Base-by-base conservation (phyloP, 106 monocot species). In the Apostasia shenzhenica region DNA sequence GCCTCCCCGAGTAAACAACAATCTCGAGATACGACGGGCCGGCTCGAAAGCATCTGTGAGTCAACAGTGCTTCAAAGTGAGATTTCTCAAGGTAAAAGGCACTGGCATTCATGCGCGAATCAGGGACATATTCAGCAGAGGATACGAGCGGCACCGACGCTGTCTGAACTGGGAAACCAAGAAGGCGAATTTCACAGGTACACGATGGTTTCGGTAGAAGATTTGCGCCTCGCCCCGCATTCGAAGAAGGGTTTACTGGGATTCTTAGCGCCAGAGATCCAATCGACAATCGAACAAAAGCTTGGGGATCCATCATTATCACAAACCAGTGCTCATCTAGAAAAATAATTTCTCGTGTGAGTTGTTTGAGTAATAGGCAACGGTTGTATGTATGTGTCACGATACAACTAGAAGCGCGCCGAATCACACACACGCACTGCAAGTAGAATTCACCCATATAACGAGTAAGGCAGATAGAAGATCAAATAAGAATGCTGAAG, bases 71-170 rank as follows among this genome's bases (percentile, higher is more conserved):
- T 66, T 80, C 81, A 39, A 91, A 40, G 69, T 95, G 75, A 45
- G 95, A 86, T 40, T 95, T 75, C 70, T 82, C 85, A 51, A 95
- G 85, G 56, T 91, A 91, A 63, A 95, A 88, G 66, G 88, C 62
- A 53, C 72, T 66, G 1, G 74, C 63, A 50, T 79, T 88, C 75
- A 61, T 67, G 50, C 81, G 74, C 72, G 63, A 57, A 61, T 90
- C 88, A 0, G 79, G 85, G 48, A 56, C 78, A 61, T 55, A 57
- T 57, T 91, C 84, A 14, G 81, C 42, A 0, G 80, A 73, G 7
- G 80, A 80, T 40, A 91, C 69, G 3, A 91, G 38, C 0, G 94
- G 91, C 7, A 91, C 83, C n/a, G 61, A 61, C 48, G 79, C 80
- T 8, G 67, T 88, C 72, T 88, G 91, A 76, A 83, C 65, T 12